Evolutionary conservation across 371 early-diverging fungal species (phyloP), one percentile per base, ranked within the genome.

Genomic region (Apophysomyces trapeziformis): DNA sequence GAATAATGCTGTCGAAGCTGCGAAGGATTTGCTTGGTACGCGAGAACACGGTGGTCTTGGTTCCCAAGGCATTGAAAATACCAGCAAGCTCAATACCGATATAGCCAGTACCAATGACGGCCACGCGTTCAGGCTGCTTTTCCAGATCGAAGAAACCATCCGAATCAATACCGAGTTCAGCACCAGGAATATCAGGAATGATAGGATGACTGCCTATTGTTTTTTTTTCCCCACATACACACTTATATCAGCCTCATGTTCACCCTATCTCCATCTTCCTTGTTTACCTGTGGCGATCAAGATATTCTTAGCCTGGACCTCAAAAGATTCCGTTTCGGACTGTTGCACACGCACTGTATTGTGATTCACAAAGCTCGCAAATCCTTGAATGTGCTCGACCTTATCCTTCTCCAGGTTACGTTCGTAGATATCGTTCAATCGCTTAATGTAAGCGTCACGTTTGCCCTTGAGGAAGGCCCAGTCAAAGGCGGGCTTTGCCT

Each of bases 11-110:
- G 83, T 99, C 99, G 78, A 98, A 98, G n/a, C 87, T 73, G 50
- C 97, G 89, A 57, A 99, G 87, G 61, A 98, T 92, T 45, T 92
- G 87, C 66, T 84, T 74, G 41, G 95, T 88, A 63, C 99, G 93
- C 43, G 93, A 91, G 70, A 96, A 90, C 32, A 99, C 82, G 39
- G 89, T 91, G 38, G 93, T 93, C 38, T 97, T 82, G n/a, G 93
- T 80, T 16, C 98, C 98, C 47, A 96, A 83, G 38, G 92, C 78
- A 61, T 92, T 83, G 78, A 99, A 95, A 64, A 99, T 93, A 45
- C 97, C 97, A 4, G 98, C 97, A 26, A 99, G 84, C 77, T 99
- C 99, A 54, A 99, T 82, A 59, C 95, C 99, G 77, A 99, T 99
- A 78, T 99, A 87, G 3, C 95, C 95, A 8, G 93, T 87, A 56